These are phyloP conservation scores for Hypoxylon subgilvum DNA, from an alignment of 495 filamentous ascomycete genomes.

Conservation along the genomic window DNA sequence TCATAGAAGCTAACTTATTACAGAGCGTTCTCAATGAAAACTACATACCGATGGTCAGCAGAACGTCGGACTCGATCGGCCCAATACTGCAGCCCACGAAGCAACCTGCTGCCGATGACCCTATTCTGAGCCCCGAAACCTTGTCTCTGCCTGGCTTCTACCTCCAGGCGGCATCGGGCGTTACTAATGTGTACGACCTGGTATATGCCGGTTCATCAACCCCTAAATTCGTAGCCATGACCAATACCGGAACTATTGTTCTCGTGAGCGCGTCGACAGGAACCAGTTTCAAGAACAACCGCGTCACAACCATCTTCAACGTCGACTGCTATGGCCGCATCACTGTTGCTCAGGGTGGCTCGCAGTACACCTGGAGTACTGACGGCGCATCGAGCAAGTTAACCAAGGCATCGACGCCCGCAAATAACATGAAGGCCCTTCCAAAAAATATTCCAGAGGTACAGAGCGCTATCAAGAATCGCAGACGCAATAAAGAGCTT, in stretches of 20 bases:
- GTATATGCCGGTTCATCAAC: slow-evolving; percentile 6
- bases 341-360: neutral
- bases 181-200: neutral
- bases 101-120: slow-evolving; percentile 1
- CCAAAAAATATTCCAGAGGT: slow-evolving; percentile 1
- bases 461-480: slow-evolving; percentile 1
- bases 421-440: slow-evolving; percentile 6
- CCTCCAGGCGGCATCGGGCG: neutral
- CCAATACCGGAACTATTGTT: slow-evolving; percentile 3
- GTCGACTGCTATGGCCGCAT: slow-evolving; percentile 4
- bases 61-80: neutral
- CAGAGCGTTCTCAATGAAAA: slow-evolving; percentile 13
- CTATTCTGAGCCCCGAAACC: slow-evolving; percentile 2
- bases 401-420: neutral
- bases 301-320: slow-evolving; percentile 6
- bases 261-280: slow-evolving; percentile 1
- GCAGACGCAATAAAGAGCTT: slow-evolving; percentile 4
- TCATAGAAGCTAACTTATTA: neutral
- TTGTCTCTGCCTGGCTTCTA: neutral
- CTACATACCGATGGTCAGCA: slow-evolving; percentile 12
- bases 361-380: slow-evolving; percentile 5
- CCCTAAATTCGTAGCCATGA: slow-evolving; percentile 2
- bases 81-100: neutral
- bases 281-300: slow-evolving; percentile 2
- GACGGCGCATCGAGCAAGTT: neutral